Base-by-base conservation (phyloP, 441 rosid species). In the Syzygium syzygioides region DNA sequence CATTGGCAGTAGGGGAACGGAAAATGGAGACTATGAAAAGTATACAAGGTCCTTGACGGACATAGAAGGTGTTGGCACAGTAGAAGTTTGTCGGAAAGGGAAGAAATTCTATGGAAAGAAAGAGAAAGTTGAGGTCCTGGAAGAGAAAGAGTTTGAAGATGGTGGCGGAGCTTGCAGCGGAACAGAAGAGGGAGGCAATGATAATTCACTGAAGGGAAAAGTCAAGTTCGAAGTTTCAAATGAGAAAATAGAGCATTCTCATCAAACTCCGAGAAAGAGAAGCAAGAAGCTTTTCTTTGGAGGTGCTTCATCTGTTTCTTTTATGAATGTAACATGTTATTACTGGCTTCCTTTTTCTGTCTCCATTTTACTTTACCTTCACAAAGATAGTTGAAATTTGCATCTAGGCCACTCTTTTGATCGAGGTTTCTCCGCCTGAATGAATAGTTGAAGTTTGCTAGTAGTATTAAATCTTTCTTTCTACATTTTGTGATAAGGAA, bases 101-200 rank as follows among this genome's bases (percentile, higher is more conserved):
- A 93, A 95, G 90, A 94, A 92, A 91, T 80, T 91, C 66, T 92
- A 92, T 88, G 91, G 90, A 90, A 95, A 94, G 92, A 94, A 90
- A 90, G 92, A 93, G 88, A 95, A 93, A 91, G 91, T 89, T 88
- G 95, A 91, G 90, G 96, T 93, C 90, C 92, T 87, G 71, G 92
- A 90, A 91, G 93, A 90, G 86, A 90, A 86, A 91, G 90, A 88
- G 32, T 94, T 94, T 92, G 98, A 95, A 92, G 98, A 94, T 89
- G 96, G 94, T 88, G 94, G 94, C 89, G 99, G 94, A 95, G 96
- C 98, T 55, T 95, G 98, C 89, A 96, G 96, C 71, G 96, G 94
- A 88, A 94, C 94, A 66, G 97, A 95, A 92, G 97, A 95, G 92
- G 94, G 94, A 88, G 87, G 89, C 85, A 94, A 86, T 90, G 86